Base-by-base conservation (phyloP, 2,329 filamentous ascomycete species). In the Parascedosporium putredinis region DNA sequence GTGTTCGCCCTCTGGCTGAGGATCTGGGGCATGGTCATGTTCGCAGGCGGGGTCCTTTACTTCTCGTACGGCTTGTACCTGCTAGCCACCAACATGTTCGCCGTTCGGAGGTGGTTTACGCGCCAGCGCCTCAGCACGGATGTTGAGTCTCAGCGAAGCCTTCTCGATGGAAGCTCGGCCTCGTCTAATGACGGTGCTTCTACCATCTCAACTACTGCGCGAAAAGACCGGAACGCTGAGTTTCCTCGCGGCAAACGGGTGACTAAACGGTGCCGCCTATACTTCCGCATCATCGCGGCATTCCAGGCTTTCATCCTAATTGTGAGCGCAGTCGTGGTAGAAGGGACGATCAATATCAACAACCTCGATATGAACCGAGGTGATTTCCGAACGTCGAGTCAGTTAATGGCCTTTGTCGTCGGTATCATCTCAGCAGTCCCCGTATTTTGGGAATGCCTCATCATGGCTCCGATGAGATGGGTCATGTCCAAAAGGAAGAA, bases 381-480 rank as follows among this genome's bases (percentile, higher is more conserved):
- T 5, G 24, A 33, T 12, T 9, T 43, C 16, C n/a, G 36, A 10
- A 33, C 23, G n/a, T 43, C 23, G 24, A 49, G 47, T 18, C 47
- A 49, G 36, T 9, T 49, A 9, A 42, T 49, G n/a, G 47, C 47
- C 7, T 25, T 49, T 5, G 47, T 43, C 18, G 47, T 49, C 5
- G 47, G 47, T n/a, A 3, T 49, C 3, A 38, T 42, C n/a, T 29
- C 47, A 16, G 42, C 47, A 7, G 34, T 31, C 14, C 36, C 47
- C 4, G 47, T 49, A 24, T 49, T 27, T 18, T 49, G 47, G 47
- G 47, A 49, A 22, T 49, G 47, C 25, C 23, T 49, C n/a, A 27
- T 49, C 16, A 31, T 49, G 5, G 33, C 25, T 14, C 47, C 47
- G 9, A 8, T 43, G 47, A 43, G 24, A 29, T 48, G 33, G 46